phyloP scores from a whole-genome alignment of 768 basidiomycete genomes.

The Tylopilus plumbeoviolaceoides region DNA sequence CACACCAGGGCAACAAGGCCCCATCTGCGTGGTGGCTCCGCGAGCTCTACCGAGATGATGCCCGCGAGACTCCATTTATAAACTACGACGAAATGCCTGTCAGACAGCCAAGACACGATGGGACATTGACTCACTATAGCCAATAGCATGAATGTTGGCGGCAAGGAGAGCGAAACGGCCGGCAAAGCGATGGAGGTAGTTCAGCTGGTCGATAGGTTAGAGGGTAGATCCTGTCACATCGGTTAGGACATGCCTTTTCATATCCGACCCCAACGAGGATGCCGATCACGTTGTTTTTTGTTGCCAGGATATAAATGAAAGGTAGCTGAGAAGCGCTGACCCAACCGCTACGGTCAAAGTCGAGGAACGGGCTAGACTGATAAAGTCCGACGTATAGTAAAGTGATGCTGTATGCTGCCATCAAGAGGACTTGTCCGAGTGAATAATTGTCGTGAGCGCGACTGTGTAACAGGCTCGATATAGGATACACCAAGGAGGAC shows the following conservation, averaged over 20 bases:
- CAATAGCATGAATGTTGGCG: conserved; percentile 55
- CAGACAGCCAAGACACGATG: background rate
- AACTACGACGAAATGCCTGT: conserved; percentile 35
- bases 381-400: conserved; percentile 48
- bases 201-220: conserved; percentile 44
- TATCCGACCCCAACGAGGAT: conserved; percentile 59
- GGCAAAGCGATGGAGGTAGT: conserved; percentile 69
- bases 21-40: conserved; percentile 36
- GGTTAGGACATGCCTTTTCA: conserved; percentile 46
- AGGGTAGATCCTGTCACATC: background rate
- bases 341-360: conserved; percentile 48
- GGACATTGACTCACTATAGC: conserved; percentile 41
- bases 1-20: conserved; percentile 52
- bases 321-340: conserved; percentile 59
- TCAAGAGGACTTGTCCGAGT: conserved; percentile 44
- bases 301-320: conserved; percentile 55
- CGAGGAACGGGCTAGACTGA: conserved; percentile 47
- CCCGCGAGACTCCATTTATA: conserved; percentile 52
- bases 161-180: conserved; percentile 55
- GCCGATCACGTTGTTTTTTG: conserved; percentile 68
- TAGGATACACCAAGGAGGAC: conserved; percentile 40
- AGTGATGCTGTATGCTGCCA: conserved; percentile 42
- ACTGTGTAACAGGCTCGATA: conserved; percentile 39
- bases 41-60: conserved; percentile 35
- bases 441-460: conserved; percentile 50